Evolutionary conservation across 192 early-diverging fungal species (phyloP).

Genomic region (Chytriomyces sp.): DNA sequence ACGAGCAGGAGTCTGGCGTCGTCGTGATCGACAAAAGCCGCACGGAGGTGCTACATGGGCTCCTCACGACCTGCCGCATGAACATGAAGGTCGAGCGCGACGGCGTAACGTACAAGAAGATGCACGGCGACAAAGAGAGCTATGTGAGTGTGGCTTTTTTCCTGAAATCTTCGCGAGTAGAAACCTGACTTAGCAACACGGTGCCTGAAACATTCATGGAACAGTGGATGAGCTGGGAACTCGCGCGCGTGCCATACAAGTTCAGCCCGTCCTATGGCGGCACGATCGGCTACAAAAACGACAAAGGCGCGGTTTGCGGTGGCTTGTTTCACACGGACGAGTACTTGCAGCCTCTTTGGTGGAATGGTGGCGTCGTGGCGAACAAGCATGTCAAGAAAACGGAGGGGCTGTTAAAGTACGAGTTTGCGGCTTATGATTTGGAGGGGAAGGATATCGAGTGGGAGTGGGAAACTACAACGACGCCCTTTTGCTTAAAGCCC

Average conservation of each 20-base stretch:
- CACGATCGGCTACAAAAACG: slow-evolving; percentile 50
- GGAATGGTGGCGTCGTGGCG: slow-evolving; percentile 44
- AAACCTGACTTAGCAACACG: too few relatives aligned
- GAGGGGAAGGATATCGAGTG: not conserved
- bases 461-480: slow-evolving; percentile 22
- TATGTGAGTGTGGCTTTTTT: not conserved
- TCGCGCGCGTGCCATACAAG: slow-evolving; percentile 58
- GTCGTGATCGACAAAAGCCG: slow-evolving; percentile 64
- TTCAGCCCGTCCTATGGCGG: slow-evolving; percentile 57
- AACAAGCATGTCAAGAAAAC: slow-evolving; percentile 27
- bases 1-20: slow-evolving; percentile 69
- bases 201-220: not conserved
- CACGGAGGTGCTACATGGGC: slow-evolving; percentile 42
- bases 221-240: slow-evolving; percentile 58
- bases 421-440: slow-evolving; percentile 9
- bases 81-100: slow-evolving; percentile 41
- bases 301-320: slow-evolving; percentile 27
- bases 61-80: slow-evolving; percentile 58
- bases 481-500: slow-evolving; percentile 39
- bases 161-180: not conserved
- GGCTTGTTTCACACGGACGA: slow-evolving; percentile 38
- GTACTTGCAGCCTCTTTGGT: slow-evolving; percentile 34
- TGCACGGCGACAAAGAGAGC: slow-evolving; percentile 21
- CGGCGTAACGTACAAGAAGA: slow-evolving; percentile 11
- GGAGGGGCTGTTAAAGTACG: slow-evolving; percentile 1